Evolutionary conservation across 1,284 basidiomycete genomes (phyloP), one percentile per base, ranked within the genome.

Genomic region (Heimioporus retisporus): DNA sequence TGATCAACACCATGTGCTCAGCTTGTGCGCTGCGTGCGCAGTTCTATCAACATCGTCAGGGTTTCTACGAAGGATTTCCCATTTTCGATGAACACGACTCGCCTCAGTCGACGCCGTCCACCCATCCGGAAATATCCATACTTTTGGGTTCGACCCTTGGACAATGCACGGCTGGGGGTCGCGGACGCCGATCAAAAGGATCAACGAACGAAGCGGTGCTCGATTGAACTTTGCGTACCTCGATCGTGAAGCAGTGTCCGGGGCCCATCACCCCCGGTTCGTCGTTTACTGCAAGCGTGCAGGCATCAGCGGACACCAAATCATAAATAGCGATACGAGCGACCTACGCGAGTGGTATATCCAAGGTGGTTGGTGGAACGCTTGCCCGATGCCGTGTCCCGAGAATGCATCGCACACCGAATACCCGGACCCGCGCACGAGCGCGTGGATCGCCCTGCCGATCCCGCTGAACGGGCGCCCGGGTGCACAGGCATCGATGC

Each of bases 231-330:
- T n/a, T 25, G 62, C 77, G 35, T 65, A 91, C 93, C 85, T 94
- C 95, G 59, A 97, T 95, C 0, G 95, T 96, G 73, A 96, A 96
- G 75, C 93, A 95, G 77, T 96, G 90, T 0, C 95, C 95, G 0
- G 92, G 91, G 57, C 80, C 75, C 95, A 97, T 96, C 19, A 85
- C 74, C 0, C 90, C 94, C 2, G 90, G 90, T 66, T 95, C 93
- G 25, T 92, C 88, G 71, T 96, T 96, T 55, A 85, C 93, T 95
- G 68, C 58, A 44, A n/a, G n/a, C n/a, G n/a, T n/a, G 55, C 23
- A 55, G 14, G 28, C 55, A 21, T 56, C 25, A 75, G 58, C 66
- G 81, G 81, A n/a, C n/a, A n/a, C n/a, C n/a, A n/a, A n/a, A n/a
- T n/a, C n/a, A n/a, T n/a, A 18, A 44, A 18, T n/a, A 18, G 10